phyloP scores from a whole-genome alignment of 2,329 filamentous ascomycete species.

The Chaetoscypha palmicola region DNA sequence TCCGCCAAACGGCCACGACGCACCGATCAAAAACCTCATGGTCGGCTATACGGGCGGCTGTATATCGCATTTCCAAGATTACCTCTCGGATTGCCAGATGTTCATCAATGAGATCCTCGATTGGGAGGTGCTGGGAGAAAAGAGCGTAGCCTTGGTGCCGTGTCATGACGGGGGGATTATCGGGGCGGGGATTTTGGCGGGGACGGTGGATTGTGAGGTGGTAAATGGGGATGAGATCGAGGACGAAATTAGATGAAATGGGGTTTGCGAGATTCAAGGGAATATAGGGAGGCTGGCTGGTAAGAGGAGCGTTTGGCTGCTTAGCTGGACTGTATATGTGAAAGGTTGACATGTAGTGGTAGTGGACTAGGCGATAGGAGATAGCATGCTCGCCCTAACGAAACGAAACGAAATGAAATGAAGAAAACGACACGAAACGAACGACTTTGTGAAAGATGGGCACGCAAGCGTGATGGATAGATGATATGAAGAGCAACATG shows the following conservation, averaged over 20 bases:
- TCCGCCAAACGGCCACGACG: conserved; percentile 8
- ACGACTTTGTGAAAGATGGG: no score
- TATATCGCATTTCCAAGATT: conserved; percentile 72
- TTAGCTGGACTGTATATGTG: no score
- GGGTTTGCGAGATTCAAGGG: not conserved
- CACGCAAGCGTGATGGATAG: no score
- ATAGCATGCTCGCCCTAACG: no score
- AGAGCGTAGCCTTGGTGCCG: conserved; percentile 40
- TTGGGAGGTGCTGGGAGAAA: conserved; percentile 32
- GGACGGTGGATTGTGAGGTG: conserved; percentile 15
- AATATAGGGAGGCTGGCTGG: no score
- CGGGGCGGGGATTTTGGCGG: conserved; percentile 54
- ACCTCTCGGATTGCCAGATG: conserved; percentile 60
- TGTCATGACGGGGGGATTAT: conserved; percentile 57
- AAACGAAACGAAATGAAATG: no score
- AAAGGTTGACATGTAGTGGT: no score
- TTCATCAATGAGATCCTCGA: conserved; percentile 54
- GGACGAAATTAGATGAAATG: not conserved
- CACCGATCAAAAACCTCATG: conserved; percentile 51
- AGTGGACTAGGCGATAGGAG: no score
- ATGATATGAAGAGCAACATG: no score
- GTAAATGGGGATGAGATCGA: not conserved
- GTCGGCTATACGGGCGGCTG: conserved; percentile 77
- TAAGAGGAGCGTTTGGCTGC: no score
- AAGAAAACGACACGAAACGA: no score